Evolutionary conservation across 768 basidiomycete species (phyloP), one percentile per base, ranked within the genome.

Genomic region (Amanita brunnescens): DNA sequence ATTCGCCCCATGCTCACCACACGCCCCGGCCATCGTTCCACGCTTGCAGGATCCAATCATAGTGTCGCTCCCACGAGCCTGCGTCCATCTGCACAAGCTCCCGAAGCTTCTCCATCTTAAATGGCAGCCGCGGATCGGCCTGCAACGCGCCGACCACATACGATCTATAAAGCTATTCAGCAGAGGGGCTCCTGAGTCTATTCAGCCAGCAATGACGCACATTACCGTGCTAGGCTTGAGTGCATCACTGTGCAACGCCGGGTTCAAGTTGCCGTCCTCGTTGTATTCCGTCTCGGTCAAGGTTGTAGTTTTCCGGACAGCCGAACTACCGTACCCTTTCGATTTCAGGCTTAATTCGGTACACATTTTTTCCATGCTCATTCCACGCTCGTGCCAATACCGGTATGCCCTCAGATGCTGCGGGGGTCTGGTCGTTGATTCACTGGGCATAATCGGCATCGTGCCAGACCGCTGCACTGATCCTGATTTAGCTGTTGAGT

Each of bases 351-450:
- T 58, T 52, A 70, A 55, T 26, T 61, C 59, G 1, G 37, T 41
- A 48, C 66, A 64, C 63, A 70, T 68, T 42, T 52, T 53, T 9
- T 65, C 59, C 14, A 70, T 30, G 20, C 39, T 24, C 55, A 68
- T 62, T 9, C 54, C 53, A 12, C 53, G 54, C 18, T 62, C 60
- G 45, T 65, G 55, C 69, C 69, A 70, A 46, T 57, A 54, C 29
- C 59, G 58, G 45, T 69, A 67, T 23, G 68, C 67, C 14, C 68
- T 65, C 14, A 66, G 55, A 41, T 62, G 58, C 34, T 69, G 66
- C 12, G 60, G 46, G 2, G 59, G 57, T 55, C 59, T 63, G 24
- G 13, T 37, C 26, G 10, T 32, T 13, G 6, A 12, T 14, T 20
- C 50, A 23, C 14, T 39, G 10, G 40, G 3, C 29, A 51, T n/a